Evolutionary conservation across 805 yeast species (phyloP), one percentile per base, ranked within the genome.

Genomic region (Candida insectalens): DNA sequence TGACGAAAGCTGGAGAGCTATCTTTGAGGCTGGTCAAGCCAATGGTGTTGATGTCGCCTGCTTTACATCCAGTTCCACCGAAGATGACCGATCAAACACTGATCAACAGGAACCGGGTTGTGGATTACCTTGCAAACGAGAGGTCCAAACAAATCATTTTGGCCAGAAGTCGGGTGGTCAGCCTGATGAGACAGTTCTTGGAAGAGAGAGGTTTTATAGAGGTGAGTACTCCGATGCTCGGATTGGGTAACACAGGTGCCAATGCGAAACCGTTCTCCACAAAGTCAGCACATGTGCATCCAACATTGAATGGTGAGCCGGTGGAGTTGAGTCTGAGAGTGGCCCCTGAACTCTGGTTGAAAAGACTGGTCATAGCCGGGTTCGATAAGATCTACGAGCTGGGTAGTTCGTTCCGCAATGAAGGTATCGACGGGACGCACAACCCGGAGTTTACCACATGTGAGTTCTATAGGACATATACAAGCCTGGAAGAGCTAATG

Each of bases 281-380:
- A 0, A 34, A 42, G 2, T 49, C 57, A 12, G 42, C 33, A 2
- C 67, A 65, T 19, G 34, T 65, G 37, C 47, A 57, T 18, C 60
- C 59, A 14, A 40, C 40, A 2, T 48, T 44, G 3, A 45, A 39
- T 28, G 43, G 38, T 25, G 49, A 37, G 8, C 36, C 40, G 7
- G 39, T 41, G 2, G 33, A 47, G 1, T 55, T 85, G 6, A 77
- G 72, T 35, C 55, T 92, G 29, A 61, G 98, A 28, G 89, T 92
- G 2, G 96, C 98, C 0, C 98, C 98, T 0, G 98, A 89, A 49
- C 59, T 92, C 25, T 92, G 96, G 96, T 67, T 92, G 36, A 92
- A 92, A 50, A 70, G 82, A 42, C 58, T 92, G 33, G 71, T 87
- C 2, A 75, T 89, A 22, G 69, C 83, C 6, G 98, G 98, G 2